A percentile compares a stretch with the other conserved stretches of the same genome.
Evolutionary conservation across 2,329 filamentous ascomycete species (phyloP).

Genomic region (Allantophomopsis cytisporea): DNA sequence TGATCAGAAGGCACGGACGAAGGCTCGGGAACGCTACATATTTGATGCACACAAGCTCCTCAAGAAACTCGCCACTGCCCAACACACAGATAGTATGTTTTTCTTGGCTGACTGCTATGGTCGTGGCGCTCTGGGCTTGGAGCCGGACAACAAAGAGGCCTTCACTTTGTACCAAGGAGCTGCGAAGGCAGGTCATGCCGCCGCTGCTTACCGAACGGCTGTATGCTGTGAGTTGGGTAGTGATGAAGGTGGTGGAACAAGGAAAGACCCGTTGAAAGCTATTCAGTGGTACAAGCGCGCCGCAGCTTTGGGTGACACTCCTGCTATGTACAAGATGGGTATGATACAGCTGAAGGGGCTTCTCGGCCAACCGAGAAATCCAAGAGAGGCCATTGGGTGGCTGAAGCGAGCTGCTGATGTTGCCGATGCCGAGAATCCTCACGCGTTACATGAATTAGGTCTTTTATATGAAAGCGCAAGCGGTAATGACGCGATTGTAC

Average conservation of each 20-base stretch:
- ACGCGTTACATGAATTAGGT: constrained; percentile 82
- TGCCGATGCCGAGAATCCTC: constrained; percentile 81
- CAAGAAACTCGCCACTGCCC: constrained; percentile 67
- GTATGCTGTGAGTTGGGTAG: constrained; percentile 95
- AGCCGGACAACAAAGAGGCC: constrained; percentile 80
- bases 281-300: constrained; percentile 98
- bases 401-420: constrained; percentile 84
- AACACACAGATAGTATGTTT: constrained; percentile 83
- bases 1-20: constrained; percentile 59
- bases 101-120: constrained; percentile 84
- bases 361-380: constrained; percentile 72
- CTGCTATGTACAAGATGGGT: constrained; percentile 97
- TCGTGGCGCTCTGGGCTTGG: constrained; percentile 63
- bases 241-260: constrained; percentile 86
- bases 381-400: constrained; percentile 80
- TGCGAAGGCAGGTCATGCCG: constrained; percentile 75
- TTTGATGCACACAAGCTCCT: constrained; percentile 80
- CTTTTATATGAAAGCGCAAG: constrained; percentile 41
- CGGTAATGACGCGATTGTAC: constrained; percentile 55
- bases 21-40: constrained; percentile 71
- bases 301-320: constrained; percentile 76
- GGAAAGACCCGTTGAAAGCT: constrained; percentile 81
- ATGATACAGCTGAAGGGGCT: constrained; percentile 92
- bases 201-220: constrained; percentile 84
- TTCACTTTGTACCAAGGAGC: constrained; percentile 89